These are phyloP conservation scores for Neofusicoccum parvum DNA, from an alignment of 2,329 filamentous ascomycete genomes.

Conservation along the genomic window DNA sequence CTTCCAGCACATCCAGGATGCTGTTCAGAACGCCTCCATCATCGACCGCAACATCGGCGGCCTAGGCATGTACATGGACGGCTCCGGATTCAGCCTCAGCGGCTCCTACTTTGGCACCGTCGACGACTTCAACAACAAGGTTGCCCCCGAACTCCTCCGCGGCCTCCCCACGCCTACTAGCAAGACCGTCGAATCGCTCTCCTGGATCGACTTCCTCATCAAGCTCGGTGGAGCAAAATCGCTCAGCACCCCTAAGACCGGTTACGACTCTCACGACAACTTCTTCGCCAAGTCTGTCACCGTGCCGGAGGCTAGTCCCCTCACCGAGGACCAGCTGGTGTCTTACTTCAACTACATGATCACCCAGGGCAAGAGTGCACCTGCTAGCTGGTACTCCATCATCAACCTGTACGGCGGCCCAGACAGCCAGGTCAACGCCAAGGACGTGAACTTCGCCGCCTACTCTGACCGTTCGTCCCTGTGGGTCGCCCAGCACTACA, in stretches of 20 bases:
- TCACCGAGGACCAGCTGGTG: conserved; percentile 32
- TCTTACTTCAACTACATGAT: conserved; percentile 37
- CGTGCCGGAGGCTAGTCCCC: conserved; percentile 38
- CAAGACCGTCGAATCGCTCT: conserved; percentile 28
- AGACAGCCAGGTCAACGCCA: conserved; percentile 38
- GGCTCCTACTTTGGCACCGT: conserved; percentile 46
- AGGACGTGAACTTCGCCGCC: conserved; percentile 36
- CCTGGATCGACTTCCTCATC: conserved; percentile 44
- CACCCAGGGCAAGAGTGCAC: conserved; percentile 22
- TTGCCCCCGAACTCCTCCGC: conserved; percentile 43
- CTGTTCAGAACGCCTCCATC: conserved; percentile 42
- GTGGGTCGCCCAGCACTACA: conserved; percentile 43
- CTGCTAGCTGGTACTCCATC: conserved; percentile 38
- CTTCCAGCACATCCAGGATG: conserved; percentile 46
- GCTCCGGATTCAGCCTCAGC: conserved; percentile 36
- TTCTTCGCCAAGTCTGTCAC: conserved; percentile 46
- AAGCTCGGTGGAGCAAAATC: conserved; percentile 39
- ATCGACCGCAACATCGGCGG: conserved; percentile 45
- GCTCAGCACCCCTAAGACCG: conserved; percentile 34
- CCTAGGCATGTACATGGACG: conserved; percentile 46
- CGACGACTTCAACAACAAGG: conserved; percentile 40
- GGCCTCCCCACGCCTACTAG: conserved; percentile 33
- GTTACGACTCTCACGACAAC: conserved; percentile 41
- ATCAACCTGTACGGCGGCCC: conserved; percentile 44
- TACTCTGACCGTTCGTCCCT: conserved; percentile 40